Conservation (phyloP, 75 land plant genomes). For the Sequoiadendron giganteum region DNA sequence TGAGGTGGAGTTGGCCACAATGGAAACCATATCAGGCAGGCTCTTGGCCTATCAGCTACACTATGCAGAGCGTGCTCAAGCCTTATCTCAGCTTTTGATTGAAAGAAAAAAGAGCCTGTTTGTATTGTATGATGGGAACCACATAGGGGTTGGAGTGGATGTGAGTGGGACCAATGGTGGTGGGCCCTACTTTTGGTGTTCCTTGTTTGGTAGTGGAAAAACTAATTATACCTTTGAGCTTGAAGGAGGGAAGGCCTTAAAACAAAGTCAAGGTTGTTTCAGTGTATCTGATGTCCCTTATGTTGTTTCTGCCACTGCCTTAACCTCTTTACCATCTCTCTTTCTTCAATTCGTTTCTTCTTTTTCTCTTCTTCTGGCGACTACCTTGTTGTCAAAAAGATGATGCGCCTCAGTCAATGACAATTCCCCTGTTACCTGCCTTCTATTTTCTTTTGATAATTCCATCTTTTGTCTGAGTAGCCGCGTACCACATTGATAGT, state of each 20-base stretch:
- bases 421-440: no score
- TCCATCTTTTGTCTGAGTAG: no score
- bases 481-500: no score
- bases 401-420: no score
- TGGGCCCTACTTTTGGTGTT: conserved; percentile 59
- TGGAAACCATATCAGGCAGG: conserved; percentile 53
- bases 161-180: conserved; percentile 24
- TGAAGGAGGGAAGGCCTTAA: conserved; percentile 41
- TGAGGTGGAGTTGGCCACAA: conserved; percentile 71
- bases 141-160: conserved; percentile 56
- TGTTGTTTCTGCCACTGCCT: conserved; percentile 2
- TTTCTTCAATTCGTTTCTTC: no score
- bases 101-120: conserved; percentile 27
- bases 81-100: conserved; percentile 43
- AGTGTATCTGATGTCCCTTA: conserved; percentile 46
- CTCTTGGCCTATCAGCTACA: conserved; percentile 47
- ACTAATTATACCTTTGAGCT: conserved; percentile 54
- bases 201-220: conserved; percentile 51
- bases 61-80: conserved; percentile 35
- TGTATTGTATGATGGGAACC: conserved; percentile 31
- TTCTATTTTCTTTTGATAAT: no score
- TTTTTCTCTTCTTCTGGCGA: no score
- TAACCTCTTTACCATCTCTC: no score
- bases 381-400: no score
- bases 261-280: conserved; percentile 62